Evolutionary conservation across 148 eudicot species (phyloP).

Genomic region (Linanthus parryae): DNA sequence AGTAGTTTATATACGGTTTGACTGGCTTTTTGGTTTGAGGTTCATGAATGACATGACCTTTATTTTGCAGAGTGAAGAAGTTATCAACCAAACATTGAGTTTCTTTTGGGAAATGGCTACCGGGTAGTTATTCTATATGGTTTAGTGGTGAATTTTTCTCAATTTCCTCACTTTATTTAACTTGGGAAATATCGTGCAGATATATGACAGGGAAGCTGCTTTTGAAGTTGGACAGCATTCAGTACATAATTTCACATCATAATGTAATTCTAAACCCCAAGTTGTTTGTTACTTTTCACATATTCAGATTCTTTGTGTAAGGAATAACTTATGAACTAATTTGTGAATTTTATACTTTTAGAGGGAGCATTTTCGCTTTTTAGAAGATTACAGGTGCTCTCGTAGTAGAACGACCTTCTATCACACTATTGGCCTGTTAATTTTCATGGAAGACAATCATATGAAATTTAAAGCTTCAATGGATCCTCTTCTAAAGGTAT

Average conservation of each 20-base stretch:
- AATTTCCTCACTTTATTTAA: constrained; percentile 7
- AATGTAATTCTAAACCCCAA: constrained; percentile 37
- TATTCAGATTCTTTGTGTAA: constrained; percentile 1
- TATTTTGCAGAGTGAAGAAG: constrained; percentile 68
- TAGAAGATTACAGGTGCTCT: constrained; percentile 70
- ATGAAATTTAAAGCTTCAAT: constrained; percentile 74
- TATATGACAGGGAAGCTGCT: constrained; percentile 94
- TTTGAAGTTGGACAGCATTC: constrained; percentile 79
- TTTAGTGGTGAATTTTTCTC: constrained; percentile 3
- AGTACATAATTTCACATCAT: constrained; percentile 75
- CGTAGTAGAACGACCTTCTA: constrained; percentile 91
- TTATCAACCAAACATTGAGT: constrained; percentile 74
- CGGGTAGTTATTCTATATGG: constrained; percentile 51
- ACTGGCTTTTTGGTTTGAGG: constrained; percentile 4
- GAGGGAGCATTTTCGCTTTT: constrained; percentile 82
- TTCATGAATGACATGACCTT: constrained; percentile 5
- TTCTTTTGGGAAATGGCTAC: constrained; percentile 85
- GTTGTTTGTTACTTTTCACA: not conserved
- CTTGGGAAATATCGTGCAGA: constrained; percentile 28
- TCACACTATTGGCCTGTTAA: constrained; percentile 71
- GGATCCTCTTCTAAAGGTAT: constrained; percentile 77
- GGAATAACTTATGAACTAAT: not conserved
- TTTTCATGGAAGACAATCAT: constrained; percentile 80
- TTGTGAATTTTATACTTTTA: constrained; percentile 18
- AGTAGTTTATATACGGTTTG: too few relatives aligned